Percentiles rank a stretch among this genome's conserved stretches.
These are phyloP conservation scores for Coccomyxa sp. DNA, from an alignment of 139 green algal genomes.

Conservation along the genomic window DNA sequence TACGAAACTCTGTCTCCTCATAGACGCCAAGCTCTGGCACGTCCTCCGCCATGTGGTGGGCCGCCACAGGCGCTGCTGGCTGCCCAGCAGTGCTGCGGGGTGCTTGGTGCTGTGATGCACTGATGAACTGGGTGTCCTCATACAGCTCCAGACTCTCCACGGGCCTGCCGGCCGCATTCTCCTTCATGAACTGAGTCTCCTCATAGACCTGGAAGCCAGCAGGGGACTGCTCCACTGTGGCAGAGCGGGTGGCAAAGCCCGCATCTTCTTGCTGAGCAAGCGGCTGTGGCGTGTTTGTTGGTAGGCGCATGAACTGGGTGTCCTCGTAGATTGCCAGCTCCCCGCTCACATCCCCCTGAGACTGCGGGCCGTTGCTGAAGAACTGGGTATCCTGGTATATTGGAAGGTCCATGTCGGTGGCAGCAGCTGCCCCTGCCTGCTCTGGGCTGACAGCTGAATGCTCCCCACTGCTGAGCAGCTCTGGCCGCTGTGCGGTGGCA, in stretches of 20 bases:
- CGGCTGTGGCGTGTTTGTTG: neutral
- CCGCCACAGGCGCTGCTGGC: neutral
- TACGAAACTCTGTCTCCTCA: constrained; percentile 7
- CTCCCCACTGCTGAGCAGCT: constrained; percentile 8
- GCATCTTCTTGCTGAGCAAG: neutral
- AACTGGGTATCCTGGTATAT: constrained; percentile 35
- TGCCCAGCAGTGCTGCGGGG: neutral
- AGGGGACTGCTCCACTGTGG: neutral
- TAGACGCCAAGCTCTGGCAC: constrained; percentile 1
- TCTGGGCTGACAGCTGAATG: neutral
- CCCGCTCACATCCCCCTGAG: neutral
- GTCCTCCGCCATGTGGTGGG: neutral
- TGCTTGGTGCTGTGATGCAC: neutral
- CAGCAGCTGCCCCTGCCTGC: neutral
- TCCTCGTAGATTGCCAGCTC: constrained; percentile 18
- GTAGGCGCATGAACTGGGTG: constrained; percentile 15
- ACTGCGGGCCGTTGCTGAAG: neutral
- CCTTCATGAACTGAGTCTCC: constrained; percentile 36
- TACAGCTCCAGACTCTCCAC: constrained; percentile 15
- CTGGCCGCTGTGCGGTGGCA: neutral
- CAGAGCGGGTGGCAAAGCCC: neutral
- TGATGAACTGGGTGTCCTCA: constrained; percentile 42
- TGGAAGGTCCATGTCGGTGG: neutral
- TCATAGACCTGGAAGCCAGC: constrained; percentile 17
- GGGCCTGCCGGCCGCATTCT: neutral